phyloP scores from a whole-genome alignment of 352 stramenopile genomes.

The Pythium aristosporum region DNA sequence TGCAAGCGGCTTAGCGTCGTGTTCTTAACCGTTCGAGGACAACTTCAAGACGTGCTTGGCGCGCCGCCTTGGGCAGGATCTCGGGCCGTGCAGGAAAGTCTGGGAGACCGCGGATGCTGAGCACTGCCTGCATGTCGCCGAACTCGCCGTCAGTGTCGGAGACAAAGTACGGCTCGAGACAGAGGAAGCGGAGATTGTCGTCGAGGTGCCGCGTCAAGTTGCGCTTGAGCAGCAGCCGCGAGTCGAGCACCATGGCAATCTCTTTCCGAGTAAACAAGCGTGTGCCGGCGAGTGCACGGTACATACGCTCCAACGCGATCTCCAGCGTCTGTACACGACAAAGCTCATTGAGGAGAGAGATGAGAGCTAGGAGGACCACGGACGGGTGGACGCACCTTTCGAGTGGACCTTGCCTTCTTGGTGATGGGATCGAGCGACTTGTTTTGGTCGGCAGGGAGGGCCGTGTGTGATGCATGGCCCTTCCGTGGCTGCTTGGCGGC shows the following conservation, averaged over 20 bases:
- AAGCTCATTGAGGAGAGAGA: not conserved
- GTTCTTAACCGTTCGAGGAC: conserved; percentile 39
- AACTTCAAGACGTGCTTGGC: conserved; percentile 30
- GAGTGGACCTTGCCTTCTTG: conserved; percentile 19
- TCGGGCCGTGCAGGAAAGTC: conserved; percentile 39
- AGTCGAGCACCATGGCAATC: conserved; percentile 42
- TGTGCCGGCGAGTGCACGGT: conserved; percentile 37
- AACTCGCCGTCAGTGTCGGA: conserved; percentile 30
- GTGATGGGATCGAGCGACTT: conserved; percentile 27
- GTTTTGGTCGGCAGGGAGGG: not conserved
- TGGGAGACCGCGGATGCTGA: conserved; percentile 45
- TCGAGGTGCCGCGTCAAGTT: conserved; percentile 57
- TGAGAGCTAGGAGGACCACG: not conserved
- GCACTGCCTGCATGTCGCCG: conserved; percentile 45
- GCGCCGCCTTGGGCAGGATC: conserved; percentile 7
- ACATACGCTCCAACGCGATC: conserved; percentile 55
- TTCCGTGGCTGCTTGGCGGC: conserved; percentile 31
- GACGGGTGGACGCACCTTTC: conserved; percentile 18
- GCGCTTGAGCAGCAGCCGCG: conserved; percentile 58
- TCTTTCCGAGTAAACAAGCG: conserved; percentile 51
- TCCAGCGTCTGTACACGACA: conserved; percentile 47
- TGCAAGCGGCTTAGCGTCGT: not conserved
- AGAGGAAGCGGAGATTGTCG: conserved; percentile 50
- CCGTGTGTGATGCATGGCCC: conserved; percentile 21
- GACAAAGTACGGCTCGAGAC: conserved; percentile 63